phyloP scores from a whole-genome alignment of 768 basidiomycete genomes.

The Boletus pseudopeckii region DNA sequence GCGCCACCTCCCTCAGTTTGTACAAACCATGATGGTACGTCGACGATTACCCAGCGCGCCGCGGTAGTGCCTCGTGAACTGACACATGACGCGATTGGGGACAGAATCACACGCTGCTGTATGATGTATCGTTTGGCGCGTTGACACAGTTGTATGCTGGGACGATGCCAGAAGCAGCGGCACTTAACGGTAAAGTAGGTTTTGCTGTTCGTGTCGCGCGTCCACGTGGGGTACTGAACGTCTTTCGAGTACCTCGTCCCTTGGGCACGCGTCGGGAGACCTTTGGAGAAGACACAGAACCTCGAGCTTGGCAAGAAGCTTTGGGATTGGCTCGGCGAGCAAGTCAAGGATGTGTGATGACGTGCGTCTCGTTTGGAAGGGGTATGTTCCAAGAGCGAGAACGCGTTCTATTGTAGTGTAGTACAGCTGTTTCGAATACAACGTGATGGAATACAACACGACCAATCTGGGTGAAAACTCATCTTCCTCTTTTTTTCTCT shows the following conservation, averaged over 20 bases:
- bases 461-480: not conserved
- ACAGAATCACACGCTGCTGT: slow-evolving; percentile 23
- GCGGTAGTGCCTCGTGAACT: not conserved
- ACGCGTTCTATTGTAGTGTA: slow-evolving; percentile 8
- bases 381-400: not conserved
- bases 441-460: slow-evolving; percentile 12
- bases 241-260: slow-evolving; percentile 41
- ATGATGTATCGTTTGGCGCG: slow-evolving; percentile 36
- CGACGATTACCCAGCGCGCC: not conserved
- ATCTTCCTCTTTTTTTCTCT: not conserved
- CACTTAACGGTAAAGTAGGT: slow-evolving; percentile 42
- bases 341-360: slow-evolving; percentile 29
- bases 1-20: slow-evolving; percentile 19
- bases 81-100: not conserved
- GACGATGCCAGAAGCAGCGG: slow-evolving; percentile 37
- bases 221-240: not conserved
- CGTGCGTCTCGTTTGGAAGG: not conserved
- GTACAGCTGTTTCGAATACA: slow-evolving; percentile 16
- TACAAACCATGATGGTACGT: slow-evolving; percentile 14
- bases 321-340: slow-evolving; percentile 49
- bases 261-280: slow-evolving; percentile 38
- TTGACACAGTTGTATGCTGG: slow-evolving; percentile 45
- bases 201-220: not conserved
- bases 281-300: slow-evolving; percentile 31
- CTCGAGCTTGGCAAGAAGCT: slow-evolving; percentile 33